Conservation (phyloP, 768 basidiomycete genomes). For the Collybia sp. region DNA sequence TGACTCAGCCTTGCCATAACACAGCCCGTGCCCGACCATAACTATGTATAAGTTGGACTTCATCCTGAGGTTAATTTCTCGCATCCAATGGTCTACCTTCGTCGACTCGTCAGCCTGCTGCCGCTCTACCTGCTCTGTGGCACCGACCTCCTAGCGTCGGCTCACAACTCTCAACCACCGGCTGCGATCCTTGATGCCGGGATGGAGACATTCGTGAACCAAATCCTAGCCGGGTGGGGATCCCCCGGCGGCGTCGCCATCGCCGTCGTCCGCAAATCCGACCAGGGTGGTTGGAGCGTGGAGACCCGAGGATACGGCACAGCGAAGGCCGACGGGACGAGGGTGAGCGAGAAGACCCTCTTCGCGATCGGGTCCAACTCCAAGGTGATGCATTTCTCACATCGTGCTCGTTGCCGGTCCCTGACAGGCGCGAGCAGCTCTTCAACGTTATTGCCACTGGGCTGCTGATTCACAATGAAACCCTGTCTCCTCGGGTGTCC, state of each 20-base stretch:
- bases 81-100: background rate
- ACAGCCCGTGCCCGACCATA: too few species aligned
- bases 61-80: background rate
- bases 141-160: too few species aligned
- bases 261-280: conserved; percentile 20
- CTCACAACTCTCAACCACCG: background rate
- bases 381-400: background rate
- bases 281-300: conserved; percentile 19
- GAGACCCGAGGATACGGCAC: conserved; percentile 25
- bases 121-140: background rate
- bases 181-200: conserved; percentile 9
- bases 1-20: too few species aligned
- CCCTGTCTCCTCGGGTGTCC: conserved; percentile 12
- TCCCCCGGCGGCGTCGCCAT: conserved; percentile 21
- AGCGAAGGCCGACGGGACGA: conserved; percentile 15
- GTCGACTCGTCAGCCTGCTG: background rate
- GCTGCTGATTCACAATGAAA: conserved; percentile 19
- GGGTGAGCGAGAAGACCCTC: conserved; percentile 5
- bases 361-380: background rate
- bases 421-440: conserved; percentile 7
- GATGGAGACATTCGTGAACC: conserved; percentile 16
- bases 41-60: too few species aligned
- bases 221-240: conserved; percentile 20
- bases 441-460: conserved; percentile 19
- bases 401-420: too few species aligned